Evolutionary conservation across 2,329 filamentous ascomycete genomes (phyloP), one percentile per base, ranked within the genome.

Genomic region (Xylariaceae sp.): DNA sequence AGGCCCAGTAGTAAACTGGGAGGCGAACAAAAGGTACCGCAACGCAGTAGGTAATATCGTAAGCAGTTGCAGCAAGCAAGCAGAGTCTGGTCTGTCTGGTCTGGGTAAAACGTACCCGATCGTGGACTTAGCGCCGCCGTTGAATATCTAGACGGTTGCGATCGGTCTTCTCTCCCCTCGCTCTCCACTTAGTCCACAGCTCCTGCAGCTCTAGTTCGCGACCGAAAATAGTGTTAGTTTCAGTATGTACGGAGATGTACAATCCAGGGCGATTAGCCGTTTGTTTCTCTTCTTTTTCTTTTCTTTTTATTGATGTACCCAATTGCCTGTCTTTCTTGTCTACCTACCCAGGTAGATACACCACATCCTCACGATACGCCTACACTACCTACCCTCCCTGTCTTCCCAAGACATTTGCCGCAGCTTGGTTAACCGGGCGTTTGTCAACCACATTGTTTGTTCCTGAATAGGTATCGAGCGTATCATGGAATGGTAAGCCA

Each of bases 161-260:
- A 63, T 64, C 64, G 63, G 68, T 69, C 63, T 66, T 63, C 67
- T 66, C 69, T 30, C 23, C 23, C 23, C 23, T 30, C 23, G 23
- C 23, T 30, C 72, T 70, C 68, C 67, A 69, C 63, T 67, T 72
- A 71, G 66, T 61, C 53, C 64, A 2, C 41, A 49, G 48, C 72
- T 68, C 68, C 9, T 70, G 64, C 65, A 74, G 73, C 72, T 73
- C 76, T 75, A 75, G 74, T 70, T 70, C 69, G 70, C 73, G 71
- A 71, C 69, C 64, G 67, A 60, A 69, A 55, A 35, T 65, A 64
- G 66, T 64, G 41, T 45, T 13, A n/a, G 41, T 45, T 45, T 45
- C 41, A 45, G 10, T 45, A 45, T 72, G 65, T 59, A 65, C 64
- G 23, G 23, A 30, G 23, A 30, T 30, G 23, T 30, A 30, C 23